Base-by-base conservation (phyloP, 78 protist species). In the Mantamonas sphyraenae region DNA sequence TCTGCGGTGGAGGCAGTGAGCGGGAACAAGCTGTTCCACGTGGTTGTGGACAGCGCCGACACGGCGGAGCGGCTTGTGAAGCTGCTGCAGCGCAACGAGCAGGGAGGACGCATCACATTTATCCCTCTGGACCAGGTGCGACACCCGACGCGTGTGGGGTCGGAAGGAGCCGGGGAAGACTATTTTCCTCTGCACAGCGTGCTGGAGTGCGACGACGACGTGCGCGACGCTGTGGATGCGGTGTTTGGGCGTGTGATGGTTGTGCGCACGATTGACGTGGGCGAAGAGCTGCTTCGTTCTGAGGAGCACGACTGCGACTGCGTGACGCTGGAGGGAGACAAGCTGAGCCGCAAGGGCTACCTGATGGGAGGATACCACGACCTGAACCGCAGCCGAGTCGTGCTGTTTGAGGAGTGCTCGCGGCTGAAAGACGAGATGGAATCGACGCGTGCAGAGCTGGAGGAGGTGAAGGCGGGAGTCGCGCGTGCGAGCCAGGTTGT, bases 301-400 rank as follows among this genome's bases (percentile, higher is more conserved):
- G 3, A 43, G n/a, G 20, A 10, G 30, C 51, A 64, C 60, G 58
- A 43, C 35, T n/a, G 80, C 56, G 85, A 92, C 63, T 86, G 90
- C 73, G 79, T 94, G 17, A 93, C 98, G 10, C 45, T 85, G 12
- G 90, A 80, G 39, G 99, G 99, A 28, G 96, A 90, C 64, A 37
- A 82, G 10, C 84, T 90, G 42, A 56, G 31, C 60, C 60, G 84
- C 2, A 87, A 88, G 61, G 99, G 99, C 31, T 89, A 93, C 0
- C 20, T 95, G 34, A 73, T 77, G 1, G 99, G 99, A 34, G 99
- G 99, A 37, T 92, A 71, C 74, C 34, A 38, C 68, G 92, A 91
- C 51, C 37, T 8, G 9, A 45, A 62, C 16, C 26, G 12, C 30
- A 72, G 77, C 31, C 60, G 88, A n/a, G 28, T 79, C 7, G 55